Evolutionary conservation across 1,284 basidiomycete species (phyloP).

Genomic region (Coniferiporia weirii): DNA sequence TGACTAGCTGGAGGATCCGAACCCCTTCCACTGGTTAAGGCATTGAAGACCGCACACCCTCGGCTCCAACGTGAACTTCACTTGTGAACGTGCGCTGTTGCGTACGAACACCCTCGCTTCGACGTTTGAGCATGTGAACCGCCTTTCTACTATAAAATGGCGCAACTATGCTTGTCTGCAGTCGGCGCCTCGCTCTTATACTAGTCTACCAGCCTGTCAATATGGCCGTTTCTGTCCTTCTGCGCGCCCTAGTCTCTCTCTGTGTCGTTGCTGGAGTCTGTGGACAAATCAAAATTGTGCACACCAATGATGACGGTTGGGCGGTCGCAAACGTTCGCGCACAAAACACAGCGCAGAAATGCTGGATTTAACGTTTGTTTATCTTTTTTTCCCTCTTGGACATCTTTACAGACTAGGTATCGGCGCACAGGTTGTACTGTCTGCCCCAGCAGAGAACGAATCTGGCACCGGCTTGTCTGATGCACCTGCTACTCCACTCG

Average conservation of each 20-base stretch:
- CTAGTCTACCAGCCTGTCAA: neutral
- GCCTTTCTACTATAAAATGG: neutral
- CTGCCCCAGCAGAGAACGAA: conserved; percentile 28
- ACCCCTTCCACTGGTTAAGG: neutral
- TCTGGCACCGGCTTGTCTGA: conserved; percentile 25
- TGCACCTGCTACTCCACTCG: conserved; percentile 24
- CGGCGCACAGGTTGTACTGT: conserved; percentile 33
- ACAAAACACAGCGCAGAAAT: conserved; percentile 33
- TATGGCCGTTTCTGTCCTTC: neutral
- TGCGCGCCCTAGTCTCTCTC: neutral
- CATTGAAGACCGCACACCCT: neutral
- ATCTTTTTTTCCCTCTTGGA: neutral
- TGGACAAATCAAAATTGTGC: conserved; percentile 22
- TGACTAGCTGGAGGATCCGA: no score
- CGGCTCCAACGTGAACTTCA: neutral
- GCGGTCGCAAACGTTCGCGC: conserved; percentile 45
- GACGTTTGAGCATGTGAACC: neutral
- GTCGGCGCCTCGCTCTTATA: neutral
- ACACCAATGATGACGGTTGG: conserved; percentile 50
- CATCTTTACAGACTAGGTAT: neutral
- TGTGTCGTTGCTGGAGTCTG: neutral
- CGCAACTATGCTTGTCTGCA: no score
- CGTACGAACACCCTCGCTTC: neutral
- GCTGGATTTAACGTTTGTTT: conserved; percentile 38
- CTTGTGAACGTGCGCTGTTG: neutral